Base-by-base conservation (phyloP, 2,329 filamentous ascomycete genomes). In the Fusarium albidum region DNA sequence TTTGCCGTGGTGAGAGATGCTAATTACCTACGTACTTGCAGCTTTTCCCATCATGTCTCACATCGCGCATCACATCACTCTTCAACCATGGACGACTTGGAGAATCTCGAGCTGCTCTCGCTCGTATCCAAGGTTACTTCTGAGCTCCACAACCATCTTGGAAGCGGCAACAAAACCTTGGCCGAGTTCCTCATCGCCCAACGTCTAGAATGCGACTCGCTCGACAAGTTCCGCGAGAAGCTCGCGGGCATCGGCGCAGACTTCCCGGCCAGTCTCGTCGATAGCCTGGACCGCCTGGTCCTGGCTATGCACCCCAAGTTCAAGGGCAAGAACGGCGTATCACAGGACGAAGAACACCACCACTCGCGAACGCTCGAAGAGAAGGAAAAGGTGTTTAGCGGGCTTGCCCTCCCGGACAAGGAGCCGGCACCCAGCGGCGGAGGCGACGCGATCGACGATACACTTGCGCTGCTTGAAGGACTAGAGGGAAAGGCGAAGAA, bases 121-220 rank as follows among this genome's bases (percentile, higher is more conserved):
- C 87, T 99, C 69, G 92, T 98, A 50, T 95, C 92, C 43, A 96
- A 94, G 74, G 92, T 99, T 66, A 92, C 92, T 12, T 94, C 90
- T 14, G 95, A 99, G 75, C 82, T 99, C 46, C 89, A 96, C 68
- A 99, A 99, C 70, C 91, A 99, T 75, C 77, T 98, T 54, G 92
- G 93, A 49, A 86, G 97, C 66, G 90, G 85, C 71, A 93, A 99
- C 76, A 97, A 96, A 75, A 96, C 92, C 6, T 86, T 99, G 21
- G 93, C 95, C 65, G 95, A 99, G 75, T 99, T 96, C 71, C 86
- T 99, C 68, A 96, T 99, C 69, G 90, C 90, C 57, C 90, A 96
- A 71, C 91, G 96, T 67, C 76, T 89, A 71, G 85, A 93, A 82
- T 90, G 87, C 77, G 82, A 80, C 44, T 83, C 82, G 25, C 79